phyloP scores from a whole-genome alignment of 73 alveolate genomes.

The Paramecium bursaria region DNA sequence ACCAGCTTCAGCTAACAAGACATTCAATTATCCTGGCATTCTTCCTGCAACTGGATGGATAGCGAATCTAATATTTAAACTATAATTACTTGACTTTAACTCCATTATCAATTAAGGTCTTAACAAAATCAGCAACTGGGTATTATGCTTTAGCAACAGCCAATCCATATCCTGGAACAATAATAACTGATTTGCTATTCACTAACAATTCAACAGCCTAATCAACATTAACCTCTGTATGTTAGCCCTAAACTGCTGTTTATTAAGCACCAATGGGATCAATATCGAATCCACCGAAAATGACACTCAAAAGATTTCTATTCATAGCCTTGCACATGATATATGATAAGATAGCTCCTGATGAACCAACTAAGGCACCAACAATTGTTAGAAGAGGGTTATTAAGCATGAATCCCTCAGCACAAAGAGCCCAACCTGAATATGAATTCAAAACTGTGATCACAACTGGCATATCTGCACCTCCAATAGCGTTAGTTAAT shows the following conservation, averaged over 20 bases:
- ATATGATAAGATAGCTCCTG: slow-evolving; percentile 87
- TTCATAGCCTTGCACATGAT: slow-evolving; percentile 92
- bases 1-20: slow-evolving; percentile 86
- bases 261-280: slow-evolving; percentile 17
- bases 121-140: slow-evolving; percentile 69
- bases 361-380: slow-evolving; percentile 86
- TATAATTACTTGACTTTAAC: slow-evolving; percentile 60
- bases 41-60: slow-evolving; percentile 94
- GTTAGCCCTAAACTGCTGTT: slow-evolving; percentile 53
- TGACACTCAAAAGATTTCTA: slow-evolving; percentile 73
- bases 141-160: slow-evolving; percentile 85
- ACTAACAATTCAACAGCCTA: slow-evolving; percentile 64
- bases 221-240: slow-evolving; percentile 67
- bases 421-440: slow-evolving; percentile 84
- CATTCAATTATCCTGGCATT: slow-evolving; percentile 90
- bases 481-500: slow-evolving; percentile 84
- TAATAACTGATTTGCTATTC: slow-evolving; percentile 69
- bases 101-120: slow-evolving; percentile 57
- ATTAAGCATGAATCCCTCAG: slow-evolving; percentile 83
- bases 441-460: slow-evolving; percentile 83
- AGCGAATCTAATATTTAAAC: slow-evolving; percentile 79
- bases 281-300: slow-evolving; percentile 76
- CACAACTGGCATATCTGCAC: slow-evolving; percentile 95
- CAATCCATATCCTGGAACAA: slow-evolving; percentile 90
- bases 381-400: slow-evolving; percentile 78